phyloP scores from a whole-genome alignment of 176 grass and related monocot genomes.

The Calamus simplicifolius region DNA sequence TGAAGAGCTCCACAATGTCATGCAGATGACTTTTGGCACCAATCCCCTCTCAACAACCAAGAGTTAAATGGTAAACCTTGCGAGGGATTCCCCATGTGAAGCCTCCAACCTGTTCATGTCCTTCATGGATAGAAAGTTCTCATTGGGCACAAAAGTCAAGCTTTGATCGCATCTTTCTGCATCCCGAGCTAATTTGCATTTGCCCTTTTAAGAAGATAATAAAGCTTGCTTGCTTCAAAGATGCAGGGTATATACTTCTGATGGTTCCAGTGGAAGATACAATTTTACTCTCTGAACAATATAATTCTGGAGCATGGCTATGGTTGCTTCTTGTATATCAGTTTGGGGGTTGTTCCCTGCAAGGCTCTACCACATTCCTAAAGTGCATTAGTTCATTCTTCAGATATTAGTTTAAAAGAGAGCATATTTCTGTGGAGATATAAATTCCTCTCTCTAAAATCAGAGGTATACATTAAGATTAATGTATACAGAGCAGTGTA shows the following conservation, averaged over 20 bases:
- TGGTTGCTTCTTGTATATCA: conserved; percentile 1
- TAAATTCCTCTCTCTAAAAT: neutral
- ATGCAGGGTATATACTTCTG: too few species aligned
- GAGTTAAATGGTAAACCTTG: neutral
- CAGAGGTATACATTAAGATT: neutral
- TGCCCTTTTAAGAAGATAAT: too few species aligned
- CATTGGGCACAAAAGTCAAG: too few species aligned
- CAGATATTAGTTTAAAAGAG: neutral
- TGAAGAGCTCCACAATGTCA: conserved; percentile 6
- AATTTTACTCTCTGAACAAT: neutral
- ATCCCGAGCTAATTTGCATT: too few species aligned
- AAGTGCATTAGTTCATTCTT: conserved; percentile 17
- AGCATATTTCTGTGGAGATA: too few species aligned
- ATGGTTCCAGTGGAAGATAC: too few species aligned
- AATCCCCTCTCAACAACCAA: conserved; percentile 10
- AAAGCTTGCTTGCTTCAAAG: too few species aligned
- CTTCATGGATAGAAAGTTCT: neutral
- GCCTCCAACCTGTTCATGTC: neutral
- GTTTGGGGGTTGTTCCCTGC: neutral
- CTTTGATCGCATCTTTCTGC: too few species aligned
- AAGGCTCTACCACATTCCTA: conserved; percentile 5
- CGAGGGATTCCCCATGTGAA: conserved; percentile 2
- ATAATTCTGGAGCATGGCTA: neutral
- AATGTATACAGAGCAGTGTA: too few species aligned
- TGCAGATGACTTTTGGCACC: conserved; percentile 6